A percentile compares a stretch with the other conserved stretches of the same genome.
Conservation (phyloP, 169 alveolate species). For the Eimeria falciformis region DNA sequence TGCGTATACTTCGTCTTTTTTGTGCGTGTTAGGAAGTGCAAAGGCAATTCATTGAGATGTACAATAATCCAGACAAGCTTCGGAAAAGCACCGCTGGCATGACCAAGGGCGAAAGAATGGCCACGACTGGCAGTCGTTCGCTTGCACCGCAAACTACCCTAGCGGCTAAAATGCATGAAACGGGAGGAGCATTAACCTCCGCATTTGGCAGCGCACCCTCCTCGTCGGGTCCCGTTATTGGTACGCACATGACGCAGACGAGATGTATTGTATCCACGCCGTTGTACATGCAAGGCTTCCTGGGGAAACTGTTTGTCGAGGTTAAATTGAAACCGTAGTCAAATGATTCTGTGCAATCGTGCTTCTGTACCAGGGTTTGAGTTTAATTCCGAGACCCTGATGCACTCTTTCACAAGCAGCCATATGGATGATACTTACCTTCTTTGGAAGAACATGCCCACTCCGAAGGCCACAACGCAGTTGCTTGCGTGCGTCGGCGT, state of each 20-base stretch:
- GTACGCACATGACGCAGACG: no score
- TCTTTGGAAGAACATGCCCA: conserved; percentile 16
- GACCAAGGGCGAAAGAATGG: background rate
- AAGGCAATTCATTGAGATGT: conserved; percentile 61
- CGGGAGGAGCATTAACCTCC: background rate
- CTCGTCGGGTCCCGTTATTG: background rate
- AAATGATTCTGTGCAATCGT: no score
- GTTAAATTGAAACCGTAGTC: no score
- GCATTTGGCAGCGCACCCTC: conserved; percentile 7
- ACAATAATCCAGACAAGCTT: conserved; percentile 50
- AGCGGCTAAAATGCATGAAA: background rate
- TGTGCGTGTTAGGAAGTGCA: conserved; percentile 51
- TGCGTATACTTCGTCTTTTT: background rate
- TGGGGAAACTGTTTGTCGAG: no score
- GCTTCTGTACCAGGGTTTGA: no score
- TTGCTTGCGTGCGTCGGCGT: conserved; percentile 1
- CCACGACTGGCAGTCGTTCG: background rate
- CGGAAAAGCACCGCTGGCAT: background rate
- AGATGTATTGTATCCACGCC: no score
- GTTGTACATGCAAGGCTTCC: no score
- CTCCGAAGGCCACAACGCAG: conserved; percentile 9
- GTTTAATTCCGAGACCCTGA: background rate
- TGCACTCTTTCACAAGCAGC: background rate
- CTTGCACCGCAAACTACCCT: background rate
- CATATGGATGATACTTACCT: background rate